Conservation (phyloP, 495 filamentous ascomycete genomes). For the Pseudoneurospora amorphoporcata region DNA sequence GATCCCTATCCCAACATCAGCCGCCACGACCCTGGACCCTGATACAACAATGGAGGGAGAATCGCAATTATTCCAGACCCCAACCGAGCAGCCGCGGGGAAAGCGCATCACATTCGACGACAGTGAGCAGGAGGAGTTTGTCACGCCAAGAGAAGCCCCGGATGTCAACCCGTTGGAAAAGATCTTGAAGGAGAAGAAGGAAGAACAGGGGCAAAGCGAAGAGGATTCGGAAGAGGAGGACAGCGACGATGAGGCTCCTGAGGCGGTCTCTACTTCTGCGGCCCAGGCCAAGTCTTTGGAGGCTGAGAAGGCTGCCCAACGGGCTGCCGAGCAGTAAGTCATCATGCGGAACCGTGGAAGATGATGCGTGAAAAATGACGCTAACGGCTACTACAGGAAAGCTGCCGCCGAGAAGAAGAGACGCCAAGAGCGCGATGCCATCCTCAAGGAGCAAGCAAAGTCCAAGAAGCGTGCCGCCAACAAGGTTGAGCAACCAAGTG, state of each 20-base stretch:
- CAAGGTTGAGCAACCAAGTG: neutral
- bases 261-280: conserved; percentile 32
- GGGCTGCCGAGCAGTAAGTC: conserved; percentile 33
- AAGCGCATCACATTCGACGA: conserved; percentile 23
- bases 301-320: conserved; percentile 25
- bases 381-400: conserved; percentile 22
- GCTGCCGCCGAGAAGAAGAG: conserved; percentile 32
- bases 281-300: conserved; percentile 25
- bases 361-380: neutral
- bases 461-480: conserved; percentile 23
- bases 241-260: conserved; percentile 34
- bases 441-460: conserved; percentile 36
- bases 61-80: conserved; percentile 18
- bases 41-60: conserved; percentile 7
- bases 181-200: neutral
- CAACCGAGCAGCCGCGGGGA: conserved; percentile 8
- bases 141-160: conserved; percentile 23
- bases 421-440: conserved; percentile 34
- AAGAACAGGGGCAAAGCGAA: conserved; percentile 1
- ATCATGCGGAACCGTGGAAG: neutral
- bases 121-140: conserved; percentile 22
- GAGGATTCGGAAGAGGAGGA: conserved; percentile 23
- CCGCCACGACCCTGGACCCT: conserved; percentile 1
- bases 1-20: conserved; percentile 18
- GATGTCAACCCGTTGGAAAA: conserved; percentile 15